A percentile compares a stretch with the other conserved stretches of the same genome.
These are phyloP conservation scores for Neurospora pannonica DNA, from an alignment of 495 filamentous ascomycete species.

Conservation along the genomic window DNA sequence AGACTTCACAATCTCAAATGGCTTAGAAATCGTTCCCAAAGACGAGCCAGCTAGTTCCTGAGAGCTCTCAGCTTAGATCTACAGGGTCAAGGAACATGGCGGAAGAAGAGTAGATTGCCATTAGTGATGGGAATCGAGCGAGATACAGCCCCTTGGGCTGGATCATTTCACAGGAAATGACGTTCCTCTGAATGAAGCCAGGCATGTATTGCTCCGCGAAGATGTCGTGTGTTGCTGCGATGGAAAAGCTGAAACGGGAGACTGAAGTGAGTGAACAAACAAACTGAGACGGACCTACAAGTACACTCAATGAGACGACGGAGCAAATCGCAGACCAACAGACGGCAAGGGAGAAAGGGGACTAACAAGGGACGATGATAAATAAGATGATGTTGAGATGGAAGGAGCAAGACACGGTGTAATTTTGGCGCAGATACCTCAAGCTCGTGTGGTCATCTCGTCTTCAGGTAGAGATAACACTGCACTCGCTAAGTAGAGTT, in stretches of 20 bases:
- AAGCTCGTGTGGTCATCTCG: background rate
- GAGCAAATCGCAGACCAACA: background rate
- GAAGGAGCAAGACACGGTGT: too few relatives aligned
- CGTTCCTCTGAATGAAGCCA: background rate
- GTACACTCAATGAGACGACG: background rate
- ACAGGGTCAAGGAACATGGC: background rate
- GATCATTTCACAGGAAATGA: background rate
- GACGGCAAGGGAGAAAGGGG: background rate
- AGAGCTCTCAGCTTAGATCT: background rate
- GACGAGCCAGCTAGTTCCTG: background rate
- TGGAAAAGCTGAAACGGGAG: background rate
- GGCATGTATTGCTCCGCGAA: background rate
- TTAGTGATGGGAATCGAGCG: rapidly evolving
- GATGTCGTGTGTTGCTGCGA: background rate
- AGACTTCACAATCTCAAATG: background rate
- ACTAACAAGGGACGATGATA: background rate
- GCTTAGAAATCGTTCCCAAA: background rate
- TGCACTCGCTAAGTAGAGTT: too few relatives aligned
- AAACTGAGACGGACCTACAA: background rate
- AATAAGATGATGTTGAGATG: background rate
- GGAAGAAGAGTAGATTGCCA: background rate
- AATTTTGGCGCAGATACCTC: too few relatives aligned
- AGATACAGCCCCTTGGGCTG: background rate
- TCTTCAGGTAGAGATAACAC: too few relatives aligned
- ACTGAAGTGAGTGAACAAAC: background rate